phyloP scores from a whole-genome alignment of 176 grass and related monocot genomes.

The Musa beccarii region DNA sequence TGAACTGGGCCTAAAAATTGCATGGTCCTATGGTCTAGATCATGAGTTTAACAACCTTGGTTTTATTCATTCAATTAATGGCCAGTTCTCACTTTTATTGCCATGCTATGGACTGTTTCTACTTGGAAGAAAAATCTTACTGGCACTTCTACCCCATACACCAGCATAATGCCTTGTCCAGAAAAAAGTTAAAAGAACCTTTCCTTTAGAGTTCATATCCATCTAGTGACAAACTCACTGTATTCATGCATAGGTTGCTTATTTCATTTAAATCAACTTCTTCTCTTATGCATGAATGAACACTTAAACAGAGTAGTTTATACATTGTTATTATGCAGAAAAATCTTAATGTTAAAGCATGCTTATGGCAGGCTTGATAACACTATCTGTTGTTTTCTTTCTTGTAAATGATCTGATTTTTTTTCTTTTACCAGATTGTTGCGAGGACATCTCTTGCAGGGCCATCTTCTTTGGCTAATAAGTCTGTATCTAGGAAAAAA shows the following conservation, averaged over 20 bases:
- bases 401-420: constrained; percentile 2
- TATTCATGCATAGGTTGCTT: neutral
- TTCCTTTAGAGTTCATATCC: neutral
- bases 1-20: too few species aligned
- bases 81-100: too few species aligned
- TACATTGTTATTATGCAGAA: neutral
- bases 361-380: neutral
- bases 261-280: neutral
- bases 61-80: too few species aligned
- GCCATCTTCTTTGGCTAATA: constrained; percentile 36
- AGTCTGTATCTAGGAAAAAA: constrained; percentile 28
- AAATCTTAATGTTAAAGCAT: neutral
- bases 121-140: too few species aligned
- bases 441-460: constrained; percentile 23
- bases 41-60: too few species aligned
- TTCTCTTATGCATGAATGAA: neutral
- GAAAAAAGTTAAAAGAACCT: neutral
- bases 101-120: too few species aligned
- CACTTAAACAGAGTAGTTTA: neutral
- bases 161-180: neutral
- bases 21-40: too few species aligned
- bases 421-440: constrained; percentile 21
- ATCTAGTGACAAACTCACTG: neutral
- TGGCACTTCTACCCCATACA: neutral
- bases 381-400: neutral